Evolutionary conservation across 192 early-diverging fungal genomes (phyloP), one percentile per base, ranked within the genome.

Genomic region (Dissophora ornata): DNA sequence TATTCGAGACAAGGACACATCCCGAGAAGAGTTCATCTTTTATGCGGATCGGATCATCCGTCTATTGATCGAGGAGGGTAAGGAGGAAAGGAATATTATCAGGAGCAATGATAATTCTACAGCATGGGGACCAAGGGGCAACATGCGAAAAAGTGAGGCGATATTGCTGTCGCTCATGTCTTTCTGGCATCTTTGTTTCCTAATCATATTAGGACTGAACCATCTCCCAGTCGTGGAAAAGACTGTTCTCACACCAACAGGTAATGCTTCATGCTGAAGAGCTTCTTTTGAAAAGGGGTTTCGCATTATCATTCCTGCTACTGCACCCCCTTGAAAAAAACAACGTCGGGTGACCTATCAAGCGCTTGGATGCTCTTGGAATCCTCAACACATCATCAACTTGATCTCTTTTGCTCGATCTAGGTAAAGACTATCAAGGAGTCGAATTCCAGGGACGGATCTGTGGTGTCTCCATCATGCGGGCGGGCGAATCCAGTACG

Each of bases 401-500:
- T 45, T 45, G 10, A n/a, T 45, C 9, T 45, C 44, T 45, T 45
- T 45, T 87, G 85, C 22, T 67, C 73, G 22, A 45, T 55, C 83
- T 92, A 26, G 86, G 79, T 5, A 91, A 92, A 57, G 80, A 90
- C 67, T 91, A 92, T 50, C 28, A 40, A 42, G 55, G 55, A 26
- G 44, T 60, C 26, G 91, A 52, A 81, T 89, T 57, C 55, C 55
- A 57, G 40, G 55, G 55, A 5, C 55, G 55, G 48, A 94, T 96
- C 61, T 96, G 94, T 83, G 94, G 94, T 8, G 92, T 96, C 8
- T 93, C 93, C n/a, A 95, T 97, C 57, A 95, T 97, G 93, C 83
- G 93, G 19, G 95, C 95, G 18, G 95, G 95, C 59, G 95, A 97
- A 80, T 86, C 92, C 21, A 85, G 58, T 60, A 60, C 2, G 58